Conservation (phyloP, 2,329 filamentous ascomycete species). For the Neopestalotiopsis clavispora region DNA sequence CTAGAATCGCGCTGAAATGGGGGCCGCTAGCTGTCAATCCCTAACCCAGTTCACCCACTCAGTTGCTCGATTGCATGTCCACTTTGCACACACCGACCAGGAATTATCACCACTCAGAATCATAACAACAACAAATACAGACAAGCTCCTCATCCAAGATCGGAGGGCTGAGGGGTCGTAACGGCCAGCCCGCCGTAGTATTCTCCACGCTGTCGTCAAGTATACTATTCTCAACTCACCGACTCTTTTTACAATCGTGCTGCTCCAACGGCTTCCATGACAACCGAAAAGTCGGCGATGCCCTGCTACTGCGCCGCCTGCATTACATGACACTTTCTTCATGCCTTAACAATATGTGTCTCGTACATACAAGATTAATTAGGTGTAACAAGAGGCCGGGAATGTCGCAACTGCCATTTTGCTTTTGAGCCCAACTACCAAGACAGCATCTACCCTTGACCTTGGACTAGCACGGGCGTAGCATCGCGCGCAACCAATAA, state of each 20-base stretch:
- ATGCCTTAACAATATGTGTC: conserved; percentile 14
- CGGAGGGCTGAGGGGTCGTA: conserved; percentile 15
- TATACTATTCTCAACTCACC: conserved; percentile 18
- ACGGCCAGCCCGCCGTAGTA: conserved; percentile 11
- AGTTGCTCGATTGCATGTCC: conserved; percentile 9
- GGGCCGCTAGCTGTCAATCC: conserved; percentile 18
- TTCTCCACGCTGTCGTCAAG: not conserved
- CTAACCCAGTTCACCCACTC: conserved; percentile 20
- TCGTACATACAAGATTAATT: not conserved
- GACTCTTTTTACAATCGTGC: conserved; percentile 17
- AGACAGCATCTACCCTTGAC: not conserved
- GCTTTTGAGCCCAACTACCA: not conserved
- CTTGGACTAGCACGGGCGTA: conserved; percentile 9
- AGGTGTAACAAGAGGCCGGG: not conserved
- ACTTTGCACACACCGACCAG: conserved; percentile 12
- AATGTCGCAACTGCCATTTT: not conserved
- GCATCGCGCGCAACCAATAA: not conserved
- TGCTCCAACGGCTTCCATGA: conserved; percentile 14
- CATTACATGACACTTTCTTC: conserved; percentile 9
- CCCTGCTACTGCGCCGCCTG: not conserved
- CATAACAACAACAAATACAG: conserved; percentile 18
- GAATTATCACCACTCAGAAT: not conserved
- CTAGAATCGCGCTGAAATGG: not conserved
- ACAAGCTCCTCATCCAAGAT: conserved; percentile 13
- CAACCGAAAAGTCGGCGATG: conserved; percentile 8